A percentile compares a stretch with the other conserved stretches of the same genome.
Conservation (phyloP, 768 basidiomycete species). For the Vishniacozyma victoriae region DNA sequence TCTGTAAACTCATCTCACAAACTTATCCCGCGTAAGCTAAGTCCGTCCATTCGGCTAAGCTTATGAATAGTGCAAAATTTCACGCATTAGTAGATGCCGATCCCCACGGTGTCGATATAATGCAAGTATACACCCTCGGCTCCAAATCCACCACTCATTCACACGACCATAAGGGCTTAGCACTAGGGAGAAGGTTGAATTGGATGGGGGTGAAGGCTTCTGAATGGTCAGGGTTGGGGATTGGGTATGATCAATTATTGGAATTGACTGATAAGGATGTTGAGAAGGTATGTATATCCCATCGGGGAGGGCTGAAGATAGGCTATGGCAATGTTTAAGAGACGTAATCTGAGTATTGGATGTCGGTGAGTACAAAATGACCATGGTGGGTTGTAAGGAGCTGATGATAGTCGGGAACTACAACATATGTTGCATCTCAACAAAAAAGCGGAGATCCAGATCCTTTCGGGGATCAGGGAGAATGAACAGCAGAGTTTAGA, state of each 20-base stretch:
- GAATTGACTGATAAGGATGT: constrained; percentile 48
- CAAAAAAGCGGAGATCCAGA: constrained; percentile 90
- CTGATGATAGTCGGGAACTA: constrained; percentile 63
- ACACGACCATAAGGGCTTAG: constrained; percentile 60
- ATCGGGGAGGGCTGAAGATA: constrained; percentile 1
- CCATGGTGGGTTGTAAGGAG: neutral
- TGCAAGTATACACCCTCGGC: constrained; percentile 79
- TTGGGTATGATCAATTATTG: constrained; percentile 58
- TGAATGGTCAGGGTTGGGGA: constrained; percentile 66
- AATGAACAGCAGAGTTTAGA: neutral
- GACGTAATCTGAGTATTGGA: constrained; percentile 16
- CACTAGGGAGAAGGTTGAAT: constrained; percentile 58
- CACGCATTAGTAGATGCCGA: constrained; percentile 81
- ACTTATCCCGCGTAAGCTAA: constrained; percentile 52
- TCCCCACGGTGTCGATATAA: constrained; percentile 85
- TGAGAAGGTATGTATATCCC: constrained; percentile 16
- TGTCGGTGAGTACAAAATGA: constrained; percentile 30
- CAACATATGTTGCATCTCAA: constrained; percentile 69
- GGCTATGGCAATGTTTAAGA: constrained; percentile 31
- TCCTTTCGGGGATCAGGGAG: no score
- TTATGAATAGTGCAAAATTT: constrained; percentile 62
- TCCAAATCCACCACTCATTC: constrained; percentile 61
- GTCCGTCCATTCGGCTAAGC: constrained; percentile 49
- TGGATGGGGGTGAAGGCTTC: constrained; percentile 75
- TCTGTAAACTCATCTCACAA: constrained; percentile 67